A percentile compares a stretch with the other conserved stretches of the same genome.
Evolutionary conservation across 805 yeast species (phyloP).

Genomic region (Starmerella stigmatis): DNA sequence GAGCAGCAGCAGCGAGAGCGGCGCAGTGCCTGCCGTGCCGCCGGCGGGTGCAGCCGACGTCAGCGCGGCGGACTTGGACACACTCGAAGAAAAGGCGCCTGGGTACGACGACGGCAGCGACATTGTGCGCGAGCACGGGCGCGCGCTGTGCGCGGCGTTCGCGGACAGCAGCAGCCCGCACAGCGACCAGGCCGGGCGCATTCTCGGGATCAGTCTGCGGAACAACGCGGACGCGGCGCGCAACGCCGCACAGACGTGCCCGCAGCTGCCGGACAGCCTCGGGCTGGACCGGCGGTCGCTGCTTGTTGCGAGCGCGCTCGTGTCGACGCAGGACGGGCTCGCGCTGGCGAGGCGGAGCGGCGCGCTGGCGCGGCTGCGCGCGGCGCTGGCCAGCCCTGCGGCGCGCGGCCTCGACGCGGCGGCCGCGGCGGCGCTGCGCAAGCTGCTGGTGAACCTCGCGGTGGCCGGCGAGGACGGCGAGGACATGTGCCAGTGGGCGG

Average conservation of each 20-base stretch:
- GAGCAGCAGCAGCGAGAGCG: not conserved
- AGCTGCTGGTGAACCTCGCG: slow-evolving; percentile 14
- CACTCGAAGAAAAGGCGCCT: slow-evolving; percentile 46
- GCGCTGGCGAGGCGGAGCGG: not conserved
- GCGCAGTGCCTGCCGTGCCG: not conserved
- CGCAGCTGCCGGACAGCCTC: slow-evolving; percentile 4
- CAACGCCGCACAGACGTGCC: not conserved
- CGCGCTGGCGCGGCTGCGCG: slow-evolving; percentile 4
- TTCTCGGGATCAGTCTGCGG: slow-evolving; percentile 58
- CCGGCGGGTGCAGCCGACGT: not conserved
- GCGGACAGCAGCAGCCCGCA: not conserved
- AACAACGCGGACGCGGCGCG: slow-evolving; percentile 55
- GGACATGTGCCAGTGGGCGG: slow-evolving; percentile 19
- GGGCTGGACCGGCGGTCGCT: slow-evolving; percentile 12
- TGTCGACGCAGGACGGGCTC: slow-evolving; percentile 17
- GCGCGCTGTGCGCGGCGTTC: slow-evolving; percentile 19
- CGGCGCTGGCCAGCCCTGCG: not conserved
- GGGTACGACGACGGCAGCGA: slow-evolving; percentile 49
- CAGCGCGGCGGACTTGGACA: slow-evolving; percentile 31
- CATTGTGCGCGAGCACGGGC: slow-evolving; percentile 31
- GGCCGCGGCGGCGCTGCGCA: slow-evolving; percentile 7
- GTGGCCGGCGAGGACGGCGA: slow-evolving; percentile 13
- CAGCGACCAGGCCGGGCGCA: slow-evolving; percentile 45
- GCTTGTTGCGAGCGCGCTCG: slow-evolving; percentile 16
- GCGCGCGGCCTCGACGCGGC: not conserved